Evolutionary conservation across 352 stramenopile species (phyloP).

Genomic region (Phytophthora ohioensis): DNA sequence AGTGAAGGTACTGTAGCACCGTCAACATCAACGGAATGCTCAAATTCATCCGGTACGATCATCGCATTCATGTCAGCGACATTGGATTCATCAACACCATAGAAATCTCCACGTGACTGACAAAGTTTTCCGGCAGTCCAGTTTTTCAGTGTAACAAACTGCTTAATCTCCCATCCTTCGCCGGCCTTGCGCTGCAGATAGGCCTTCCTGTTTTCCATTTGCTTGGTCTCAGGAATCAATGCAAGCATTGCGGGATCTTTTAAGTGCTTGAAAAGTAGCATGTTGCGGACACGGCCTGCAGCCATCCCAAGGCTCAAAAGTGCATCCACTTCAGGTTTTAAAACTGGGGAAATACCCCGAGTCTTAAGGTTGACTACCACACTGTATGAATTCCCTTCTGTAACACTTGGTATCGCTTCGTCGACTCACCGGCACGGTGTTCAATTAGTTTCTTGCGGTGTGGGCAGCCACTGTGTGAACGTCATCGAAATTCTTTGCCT

Average conservation of each 20-base stretch:
- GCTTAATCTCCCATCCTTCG: constrained; percentile 9
- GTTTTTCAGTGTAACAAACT: constrained; percentile 7
- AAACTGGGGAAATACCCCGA: constrained; percentile 1
- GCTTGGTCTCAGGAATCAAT: neutral
- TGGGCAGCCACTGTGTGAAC: constrained; percentile 6
- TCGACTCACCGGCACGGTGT: neutral
- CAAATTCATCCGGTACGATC: constrained; percentile 15
- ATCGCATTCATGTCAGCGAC: constrained; percentile 1
- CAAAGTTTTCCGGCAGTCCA: constrained; percentile 9
- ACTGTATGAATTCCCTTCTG: neutral
- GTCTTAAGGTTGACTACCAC: neutral
- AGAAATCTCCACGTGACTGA: neutral
- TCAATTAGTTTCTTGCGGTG: neutral
- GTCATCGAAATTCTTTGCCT: constrained; percentile 2
- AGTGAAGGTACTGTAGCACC: neutral
- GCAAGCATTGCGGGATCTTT: neutral
- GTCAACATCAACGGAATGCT: constrained; percentile 7
- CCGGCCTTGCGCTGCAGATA: neutral
- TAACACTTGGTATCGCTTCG: constrained; percentile 3
- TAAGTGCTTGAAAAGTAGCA: constrained; percentile 13
- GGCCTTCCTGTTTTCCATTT: constrained; percentile 16
- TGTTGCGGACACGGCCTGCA: constrained; percentile 2
- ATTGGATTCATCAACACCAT: constrained; percentile 2
- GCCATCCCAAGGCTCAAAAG: constrained; percentile 17
- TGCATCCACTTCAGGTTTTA: constrained; percentile 18